These are phyloP conservation scores for Bacterosira constricta DNA, from an alignment of 108 stramenopile species.

Conservation along the genomic window DNA sequence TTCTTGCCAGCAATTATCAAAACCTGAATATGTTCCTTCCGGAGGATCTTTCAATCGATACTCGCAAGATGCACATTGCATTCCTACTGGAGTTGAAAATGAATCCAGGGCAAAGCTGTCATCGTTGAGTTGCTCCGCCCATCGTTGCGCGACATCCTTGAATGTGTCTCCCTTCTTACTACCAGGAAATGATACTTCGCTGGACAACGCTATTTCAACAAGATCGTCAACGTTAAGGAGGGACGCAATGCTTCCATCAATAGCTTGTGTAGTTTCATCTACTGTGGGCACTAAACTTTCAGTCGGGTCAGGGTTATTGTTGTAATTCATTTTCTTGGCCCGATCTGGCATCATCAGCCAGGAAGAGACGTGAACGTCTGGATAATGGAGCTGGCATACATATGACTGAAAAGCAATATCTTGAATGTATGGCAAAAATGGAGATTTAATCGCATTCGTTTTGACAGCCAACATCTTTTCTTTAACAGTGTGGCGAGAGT, in stretches of 20 bases:
- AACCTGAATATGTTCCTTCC: slow-evolving; percentile 31
- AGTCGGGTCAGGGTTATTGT: not conserved
- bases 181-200: slow-evolving; percentile 48
- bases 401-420: slow-evolving; percentile 60
- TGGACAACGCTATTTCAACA: slow-evolving; percentile 34
- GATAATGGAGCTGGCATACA: slow-evolving; percentile 41
- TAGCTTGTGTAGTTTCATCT: slow-evolving; percentile 25
- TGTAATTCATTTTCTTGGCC: slow-evolving; percentile 20
- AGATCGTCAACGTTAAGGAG: slow-evolving; percentile 52
- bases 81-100: slow-evolving; percentile 37
- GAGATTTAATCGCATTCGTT: slow-evolving; percentile 35
- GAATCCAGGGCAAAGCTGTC: slow-evolving; percentile 12
- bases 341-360: slow-evolving; percentile 60
- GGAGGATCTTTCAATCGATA: slow-evolving; percentile 40
- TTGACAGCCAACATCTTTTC: slow-evolving; percentile 35
- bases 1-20: slow-evolving; percentile 49
- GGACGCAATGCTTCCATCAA: slow-evolving; percentile 38
- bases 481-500: slow-evolving; percentile 31
- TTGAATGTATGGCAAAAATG: slow-evolving; percentile 50
- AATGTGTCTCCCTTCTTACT: slow-evolving; percentile 35
- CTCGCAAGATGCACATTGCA: slow-evolving; percentile 50
- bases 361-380: slow-evolving; percentile 36
- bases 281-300: slow-evolving; percentile 12
- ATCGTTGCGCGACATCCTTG: slow-evolving; percentile 16
- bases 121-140: slow-evolving; percentile 36